These are phyloP conservation scores for Metarhizium guizhouense DNA, from an alignment of 2,329 filamentous ascomycete genomes.

Conservation along the genomic window DNA sequence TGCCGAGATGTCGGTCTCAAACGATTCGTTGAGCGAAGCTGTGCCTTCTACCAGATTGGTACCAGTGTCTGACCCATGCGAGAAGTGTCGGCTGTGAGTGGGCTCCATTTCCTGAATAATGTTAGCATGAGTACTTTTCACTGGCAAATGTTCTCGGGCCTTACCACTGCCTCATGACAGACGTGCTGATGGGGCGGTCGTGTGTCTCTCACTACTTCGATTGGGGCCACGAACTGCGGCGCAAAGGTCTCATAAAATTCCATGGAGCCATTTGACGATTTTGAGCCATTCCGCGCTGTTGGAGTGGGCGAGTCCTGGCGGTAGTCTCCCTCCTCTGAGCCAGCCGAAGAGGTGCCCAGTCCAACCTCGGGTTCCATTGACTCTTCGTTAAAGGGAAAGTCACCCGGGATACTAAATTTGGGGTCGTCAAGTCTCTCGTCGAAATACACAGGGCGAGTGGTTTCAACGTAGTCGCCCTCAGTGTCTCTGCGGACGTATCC, in stretches of 20 bases:
- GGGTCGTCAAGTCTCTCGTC: conserved; percentile 23
- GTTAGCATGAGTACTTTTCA: neutral
- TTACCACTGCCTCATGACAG: neutral
- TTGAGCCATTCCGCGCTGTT: neutral
- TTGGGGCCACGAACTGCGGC: neutral
- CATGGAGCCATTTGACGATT: neutral
- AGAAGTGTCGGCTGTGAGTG: neutral
- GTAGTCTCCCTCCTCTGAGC: neutral
- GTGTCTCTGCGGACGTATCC: conserved; percentile 22
- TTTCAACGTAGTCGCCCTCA: conserved; percentile 15
- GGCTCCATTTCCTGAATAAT: neutral
- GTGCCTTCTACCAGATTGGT: neutral
- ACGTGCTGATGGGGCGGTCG: neutral
- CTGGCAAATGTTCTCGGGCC: neutral
- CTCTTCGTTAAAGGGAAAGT: conserved; percentile 7
- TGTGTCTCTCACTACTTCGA: neutral
- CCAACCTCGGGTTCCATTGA: neutral
- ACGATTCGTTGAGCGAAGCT: conserved; percentile 1
- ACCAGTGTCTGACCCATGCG: neutral
- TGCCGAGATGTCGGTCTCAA: neutral
- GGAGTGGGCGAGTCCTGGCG: conserved; percentile 8
- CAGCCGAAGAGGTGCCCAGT: conserved; percentile 3
- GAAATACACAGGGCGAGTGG: conserved; percentile 21
- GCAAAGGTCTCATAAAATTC: neutral
- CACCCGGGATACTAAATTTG: conserved; percentile 19